phyloP scores from a whole-genome alignment of 1,139 yeast genomes.

The Pneumocystis sp. region DNA sequence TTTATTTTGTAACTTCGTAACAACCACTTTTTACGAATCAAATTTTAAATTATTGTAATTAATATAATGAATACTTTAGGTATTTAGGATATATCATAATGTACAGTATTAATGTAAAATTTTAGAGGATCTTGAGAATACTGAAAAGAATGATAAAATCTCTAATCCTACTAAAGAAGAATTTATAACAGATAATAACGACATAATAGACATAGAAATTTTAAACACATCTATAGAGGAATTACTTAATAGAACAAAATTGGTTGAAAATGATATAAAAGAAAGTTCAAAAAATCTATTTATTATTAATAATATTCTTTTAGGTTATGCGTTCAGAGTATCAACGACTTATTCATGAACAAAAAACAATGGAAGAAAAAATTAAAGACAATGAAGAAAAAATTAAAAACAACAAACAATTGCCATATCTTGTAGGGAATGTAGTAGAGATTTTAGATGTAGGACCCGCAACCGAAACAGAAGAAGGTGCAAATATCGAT shows the following conservation, averaged over 20 bases:
- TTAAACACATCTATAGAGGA: constrained; percentile 66
- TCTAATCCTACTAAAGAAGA: neutral
- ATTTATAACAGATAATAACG: constrained; percentile 23
- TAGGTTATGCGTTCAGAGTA: constrained; percentile 70
- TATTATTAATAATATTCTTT: neutral
- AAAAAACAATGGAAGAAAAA: constrained; percentile 80
- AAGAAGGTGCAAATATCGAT: constrained; percentile 88
- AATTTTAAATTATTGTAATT: neutral
- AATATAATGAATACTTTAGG: neutral
- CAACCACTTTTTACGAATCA: neutral
- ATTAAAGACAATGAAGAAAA: constrained; percentile 94
- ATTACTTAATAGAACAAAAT: constrained; percentile 67
- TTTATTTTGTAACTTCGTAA: neutral
- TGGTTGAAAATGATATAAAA: constrained; percentile 88
- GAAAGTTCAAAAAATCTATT: constrained; percentile 20
- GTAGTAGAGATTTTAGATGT: constrained; percentile 87
- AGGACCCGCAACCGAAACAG: constrained; percentile 73
- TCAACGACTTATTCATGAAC: constrained; percentile 82
- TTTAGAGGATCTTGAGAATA: neutral
- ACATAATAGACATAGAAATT: constrained; percentile 66
- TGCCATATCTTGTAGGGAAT: constrained; percentile 95
- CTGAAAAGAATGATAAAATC: neutral
- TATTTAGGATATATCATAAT: neutral
- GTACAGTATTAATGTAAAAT: neutral
- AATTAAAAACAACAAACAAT: constrained; percentile 85